Percentiles rank a stretch among this genome's conserved stretches.
Evolutionary conservation across 2,329 filamentous ascomycete species (phyloP).

Genomic region (Annulohypoxylon truncatum): DNA sequence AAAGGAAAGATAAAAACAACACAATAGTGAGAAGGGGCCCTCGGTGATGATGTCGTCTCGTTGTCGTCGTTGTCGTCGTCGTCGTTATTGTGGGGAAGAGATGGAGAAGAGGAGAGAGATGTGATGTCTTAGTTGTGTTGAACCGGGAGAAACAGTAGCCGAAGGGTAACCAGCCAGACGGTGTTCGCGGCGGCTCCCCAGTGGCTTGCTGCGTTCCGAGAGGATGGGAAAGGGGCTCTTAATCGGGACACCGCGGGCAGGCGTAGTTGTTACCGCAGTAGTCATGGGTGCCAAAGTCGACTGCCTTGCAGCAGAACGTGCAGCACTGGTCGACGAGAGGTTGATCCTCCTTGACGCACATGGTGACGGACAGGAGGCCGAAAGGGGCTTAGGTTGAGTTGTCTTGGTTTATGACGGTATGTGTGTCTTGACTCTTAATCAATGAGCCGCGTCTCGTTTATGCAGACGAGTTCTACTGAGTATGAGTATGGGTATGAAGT

Average conservation of each 20-base stretch:
- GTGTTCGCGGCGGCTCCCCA: conserved; percentile 41
- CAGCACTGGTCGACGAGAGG: conserved; percentile 63
- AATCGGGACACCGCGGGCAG: conserved; percentile 58
- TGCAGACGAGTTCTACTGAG: conserved; percentile 23
- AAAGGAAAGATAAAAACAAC: background rate
- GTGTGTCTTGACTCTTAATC: conserved; percentile 11
- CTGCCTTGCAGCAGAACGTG: conserved; percentile 63
- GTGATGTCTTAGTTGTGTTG: conserved; percentile 1
- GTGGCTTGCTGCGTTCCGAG: conserved; percentile 43
- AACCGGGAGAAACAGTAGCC: conserved; percentile 34
- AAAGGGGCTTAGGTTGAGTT: conserved; percentile 24
- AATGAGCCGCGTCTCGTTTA: conserved; percentile 25
- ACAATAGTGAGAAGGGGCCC: background rate
- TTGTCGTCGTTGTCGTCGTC: too few relatives aligned
- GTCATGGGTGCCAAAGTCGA: conserved; percentile 63
- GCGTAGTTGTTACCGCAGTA: conserved; percentile 57
- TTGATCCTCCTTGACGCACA: conserved; percentile 58
- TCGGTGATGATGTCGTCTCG: conserved; percentile 1
- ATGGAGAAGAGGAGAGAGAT: background rate
- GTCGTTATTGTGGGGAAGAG: background rate
- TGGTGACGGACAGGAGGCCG: conserved; percentile 45
- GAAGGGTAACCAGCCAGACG: conserved; percentile 27
- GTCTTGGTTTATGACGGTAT: conserved; percentile 9
- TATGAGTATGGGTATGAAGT: conserved; percentile 3
- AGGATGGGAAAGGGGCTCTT: conserved; percentile 41